Evolutionary conservation across 345 rosid species (phyloP).

Genomic region (Durio zibethinus): DNA sequence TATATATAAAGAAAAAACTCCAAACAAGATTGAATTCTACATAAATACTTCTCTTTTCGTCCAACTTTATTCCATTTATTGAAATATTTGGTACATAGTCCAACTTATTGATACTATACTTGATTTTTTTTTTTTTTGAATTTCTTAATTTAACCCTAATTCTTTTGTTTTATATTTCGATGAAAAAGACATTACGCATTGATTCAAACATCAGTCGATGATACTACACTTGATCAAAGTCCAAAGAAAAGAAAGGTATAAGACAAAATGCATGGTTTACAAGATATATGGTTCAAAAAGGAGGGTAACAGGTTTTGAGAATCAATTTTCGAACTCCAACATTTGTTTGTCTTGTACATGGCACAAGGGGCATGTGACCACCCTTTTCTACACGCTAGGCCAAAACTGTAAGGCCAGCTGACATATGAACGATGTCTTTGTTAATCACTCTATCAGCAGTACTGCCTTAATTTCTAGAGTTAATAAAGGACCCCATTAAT

Average conservation of each 20-base stretch:
- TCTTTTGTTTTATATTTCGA: too few species aligned
- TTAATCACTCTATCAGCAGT: not conserved
- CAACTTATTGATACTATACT: too few species aligned
- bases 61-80: too few species aligned
- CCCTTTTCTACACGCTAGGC: slow-evolving; percentile 3
- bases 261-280: not conserved
- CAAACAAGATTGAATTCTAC: too few species aligned
- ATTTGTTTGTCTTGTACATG: slow-evolving; percentile 9
- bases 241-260: not conserved
- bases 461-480: not conserved
- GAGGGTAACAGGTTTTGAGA: not conserved
- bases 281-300: not conserved
- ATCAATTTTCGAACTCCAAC: slow-evolving; percentile 11
- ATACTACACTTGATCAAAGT: too few species aligned
- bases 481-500: not conserved
- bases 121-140: too few species aligned
- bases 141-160: too few species aligned
- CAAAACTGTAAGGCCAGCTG: slow-evolving; percentile 17
- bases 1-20: too few species aligned
- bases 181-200: too few species aligned
- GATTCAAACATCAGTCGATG: too few species aligned
- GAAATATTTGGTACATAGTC: too few species aligned
- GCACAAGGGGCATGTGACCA: slow-evolving; percentile 15
- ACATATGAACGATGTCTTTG: not conserved
- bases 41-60: too few species aligned